Evolutionary conservation across 805 yeast species (phyloP).

Genomic region (Suhomyces sp.): DNA sequence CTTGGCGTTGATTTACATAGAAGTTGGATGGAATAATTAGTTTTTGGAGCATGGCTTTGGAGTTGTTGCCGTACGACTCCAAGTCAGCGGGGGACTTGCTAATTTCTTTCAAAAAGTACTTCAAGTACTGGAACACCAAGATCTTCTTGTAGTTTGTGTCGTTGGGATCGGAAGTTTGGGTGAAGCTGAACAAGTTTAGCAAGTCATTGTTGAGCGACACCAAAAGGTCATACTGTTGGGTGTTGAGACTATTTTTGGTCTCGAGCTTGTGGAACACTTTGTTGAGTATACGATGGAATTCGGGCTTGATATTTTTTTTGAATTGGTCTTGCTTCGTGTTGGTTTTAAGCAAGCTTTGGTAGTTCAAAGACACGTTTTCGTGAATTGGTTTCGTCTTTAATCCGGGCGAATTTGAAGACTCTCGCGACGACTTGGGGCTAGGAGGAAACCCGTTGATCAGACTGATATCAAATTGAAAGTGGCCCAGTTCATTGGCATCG

Average conservation of each 20-base stretch:
- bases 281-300: constrained; percentile 16
- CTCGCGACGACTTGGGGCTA: constrained; percentile 14
- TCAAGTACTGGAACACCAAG: constrained; percentile 37
- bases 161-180: constrained; percentile 15
- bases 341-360: constrained; percentile 4
- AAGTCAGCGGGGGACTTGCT: constrained; percentile 13
- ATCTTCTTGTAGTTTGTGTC: constrained; percentile 20
- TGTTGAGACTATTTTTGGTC: constrained; percentile 25
- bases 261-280: constrained; percentile 28
- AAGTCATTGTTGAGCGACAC: constrained; percentile 18
- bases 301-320: constrained; percentile 11
- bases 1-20: constrained; percentile 1
- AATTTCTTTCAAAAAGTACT: constrained; percentile 38
- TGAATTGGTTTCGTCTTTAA: neutral
- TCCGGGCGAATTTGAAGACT: constrained; percentile 20
- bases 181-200: constrained; percentile 18
- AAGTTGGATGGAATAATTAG: constrained; percentile 35
- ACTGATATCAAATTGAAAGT: constrained; percentile 37
- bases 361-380: constrained; percentile 2
- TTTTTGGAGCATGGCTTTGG: constrained; percentile 23
- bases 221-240: constrained; percentile 30
- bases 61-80: constrained; percentile 2
- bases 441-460: constrained; percentile 21
- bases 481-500: constrained; percentile 7
- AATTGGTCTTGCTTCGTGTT: constrained; percentile 10